Conservation (phyloP, 164 flowering plant genomes). For the Warburgia ugandensis region DNA sequence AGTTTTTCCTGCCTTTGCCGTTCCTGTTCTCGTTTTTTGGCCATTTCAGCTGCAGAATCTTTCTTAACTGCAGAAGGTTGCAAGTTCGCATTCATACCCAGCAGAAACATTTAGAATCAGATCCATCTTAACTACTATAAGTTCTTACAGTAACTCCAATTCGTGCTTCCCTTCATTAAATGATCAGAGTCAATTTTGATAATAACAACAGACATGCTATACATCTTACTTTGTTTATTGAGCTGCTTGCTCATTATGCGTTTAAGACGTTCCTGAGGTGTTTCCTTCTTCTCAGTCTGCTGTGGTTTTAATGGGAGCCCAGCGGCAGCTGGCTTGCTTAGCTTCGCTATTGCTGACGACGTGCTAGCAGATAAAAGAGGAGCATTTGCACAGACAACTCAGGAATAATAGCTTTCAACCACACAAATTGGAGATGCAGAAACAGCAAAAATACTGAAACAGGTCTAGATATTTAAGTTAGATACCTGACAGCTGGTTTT, state of each 20-base stretch:
- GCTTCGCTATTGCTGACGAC: slow-evolving; percentile 73
- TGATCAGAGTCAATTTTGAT: not conserved
- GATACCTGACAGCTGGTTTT: slow-evolving; percentile 72
- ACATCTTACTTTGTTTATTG: slow-evolving; percentile 73
- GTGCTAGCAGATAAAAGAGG: slow-evolving; percentile 32
- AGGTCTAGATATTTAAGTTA: no score
- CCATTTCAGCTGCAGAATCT: slow-evolving; percentile 79
- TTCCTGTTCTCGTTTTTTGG: slow-evolving; percentile 91
- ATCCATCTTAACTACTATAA: no score
- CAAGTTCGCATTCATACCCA: not conserved
- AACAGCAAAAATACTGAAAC: no score
- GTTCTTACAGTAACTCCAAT: no score
- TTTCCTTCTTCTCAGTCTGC: slow-evolving; percentile 87
- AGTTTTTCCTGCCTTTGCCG: slow-evolving; percentile 89
- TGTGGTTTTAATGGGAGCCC: slow-evolving; percentile 44
- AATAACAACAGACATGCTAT: not conserved
- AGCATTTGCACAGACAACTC: slow-evolving; percentile 3
- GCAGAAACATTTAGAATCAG: no score
- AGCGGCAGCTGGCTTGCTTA: slow-evolving; percentile 50
- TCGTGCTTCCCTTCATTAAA: no score
- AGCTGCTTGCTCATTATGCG: slow-evolving; percentile 95
- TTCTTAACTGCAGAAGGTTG: slow-evolving; percentile 61
- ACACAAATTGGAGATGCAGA: no score
- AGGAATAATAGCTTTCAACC: no score
- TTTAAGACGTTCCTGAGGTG: slow-evolving; percentile 97